A percentile compares a stretch with the other conserved stretches of the same genome.
These are phyloP conservation scores for Bipolaris zeicola DNA, from an alignment of 2,329 filamentous ascomycete species.

Conservation along the genomic window DNA sequence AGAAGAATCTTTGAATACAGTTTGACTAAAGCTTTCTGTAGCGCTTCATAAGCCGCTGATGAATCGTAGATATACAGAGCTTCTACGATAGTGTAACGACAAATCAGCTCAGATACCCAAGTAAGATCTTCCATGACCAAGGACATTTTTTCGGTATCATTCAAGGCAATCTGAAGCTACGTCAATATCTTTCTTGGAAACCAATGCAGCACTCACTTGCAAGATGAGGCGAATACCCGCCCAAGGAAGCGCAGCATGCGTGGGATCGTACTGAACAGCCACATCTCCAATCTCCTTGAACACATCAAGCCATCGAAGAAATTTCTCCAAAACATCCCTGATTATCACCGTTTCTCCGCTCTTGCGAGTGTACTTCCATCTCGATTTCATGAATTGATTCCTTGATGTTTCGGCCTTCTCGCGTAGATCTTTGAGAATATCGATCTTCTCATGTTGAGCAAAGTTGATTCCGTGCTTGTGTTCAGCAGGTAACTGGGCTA, in stretches of 20 bases:
- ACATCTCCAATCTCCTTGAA: slow-evolving; percentile 42
- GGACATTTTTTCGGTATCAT: neutral
- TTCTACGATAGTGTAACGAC: slow-evolving; percentile 15
- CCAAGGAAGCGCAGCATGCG: slow-evolving; percentile 43
- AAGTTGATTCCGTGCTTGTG: slow-evolving; percentile 25
- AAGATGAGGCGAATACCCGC: slow-evolving; percentile 41
- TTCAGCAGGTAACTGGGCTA: slow-evolving; percentile 9
- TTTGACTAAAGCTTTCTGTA: neutral
- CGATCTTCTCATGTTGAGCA: slow-evolving; percentile 18
- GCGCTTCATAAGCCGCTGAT: slow-evolving; percentile 2
- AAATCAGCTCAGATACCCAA: slow-evolving; percentile 16
- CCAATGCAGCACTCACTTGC: slow-evolving; percentile 24
- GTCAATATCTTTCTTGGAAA: neutral
- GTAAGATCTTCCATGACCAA: slow-evolving; percentile 16
- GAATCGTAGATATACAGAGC: slow-evolving; percentile 6
- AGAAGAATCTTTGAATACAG: neutral
- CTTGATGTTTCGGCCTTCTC: slow-evolving; percentile 12
- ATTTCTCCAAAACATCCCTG: slow-evolving; percentile 39
- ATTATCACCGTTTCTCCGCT: slow-evolving; percentile 27
- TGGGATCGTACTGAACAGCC: slow-evolving; percentile 39
- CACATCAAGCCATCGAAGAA: slow-evolving; percentile 30
- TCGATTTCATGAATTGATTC: slow-evolving; percentile 13
- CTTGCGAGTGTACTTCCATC: slow-evolving; percentile 24
- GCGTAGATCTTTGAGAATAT: slow-evolving; percentile 22
- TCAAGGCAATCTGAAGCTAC: neutral